A percentile compares a stretch with the other conserved stretches of the same genome.
phyloP scores from a whole-genome alignment of 768 basidiomycete genomes.

The Clavaria fumosa region DNA sequence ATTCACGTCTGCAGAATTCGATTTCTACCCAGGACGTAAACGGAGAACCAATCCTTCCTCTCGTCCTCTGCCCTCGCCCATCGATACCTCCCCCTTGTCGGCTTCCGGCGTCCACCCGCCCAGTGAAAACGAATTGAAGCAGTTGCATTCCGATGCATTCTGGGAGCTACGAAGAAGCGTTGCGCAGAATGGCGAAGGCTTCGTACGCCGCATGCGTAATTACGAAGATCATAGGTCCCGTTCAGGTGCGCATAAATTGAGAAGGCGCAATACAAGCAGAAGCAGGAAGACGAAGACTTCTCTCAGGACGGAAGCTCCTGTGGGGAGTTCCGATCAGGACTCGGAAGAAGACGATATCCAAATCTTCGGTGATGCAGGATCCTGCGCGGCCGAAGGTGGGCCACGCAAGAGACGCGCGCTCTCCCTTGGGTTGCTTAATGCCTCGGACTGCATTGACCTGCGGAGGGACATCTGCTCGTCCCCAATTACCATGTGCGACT shows the following conservation, averaged over 20 bases:
- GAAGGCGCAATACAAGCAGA: constrained; percentile 21
- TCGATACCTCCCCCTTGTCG: not conserved
- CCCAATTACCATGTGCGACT: constrained; percentile 15
- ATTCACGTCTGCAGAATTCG: constrained; percentile 34
- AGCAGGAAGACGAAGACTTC: constrained; percentile 28
- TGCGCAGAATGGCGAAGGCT: constrained; percentile 46
- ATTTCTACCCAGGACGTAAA: constrained; percentile 22
- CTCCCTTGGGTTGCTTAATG: constrained; percentile 31
- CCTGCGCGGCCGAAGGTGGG: constrained; percentile 11
- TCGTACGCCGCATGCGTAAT: constrained; percentile 60
- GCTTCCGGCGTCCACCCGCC: constrained; percentile 3
- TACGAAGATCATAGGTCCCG: constrained; percentile 41
- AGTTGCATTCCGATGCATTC: constrained; percentile 47
- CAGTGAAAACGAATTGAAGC: constrained; percentile 21
- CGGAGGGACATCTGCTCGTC: constrained; percentile 22
- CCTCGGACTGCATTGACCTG: no score
- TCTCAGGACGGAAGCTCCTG: constrained; percentile 11
- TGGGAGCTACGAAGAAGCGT: constrained; percentile 49
- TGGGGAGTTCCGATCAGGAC: constrained; percentile 21
- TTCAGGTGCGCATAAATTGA: constrained; percentile 18
- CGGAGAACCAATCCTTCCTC: constrained; percentile 9
- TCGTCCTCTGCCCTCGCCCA: constrained; percentile 8
- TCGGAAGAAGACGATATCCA: constrained; percentile 47
- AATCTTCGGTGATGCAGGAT: constrained; percentile 35
- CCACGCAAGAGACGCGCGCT: constrained; percentile 26